Conservation (phyloP, 805 yeast species). For the Nakazawaea molendinolei region DNA sequence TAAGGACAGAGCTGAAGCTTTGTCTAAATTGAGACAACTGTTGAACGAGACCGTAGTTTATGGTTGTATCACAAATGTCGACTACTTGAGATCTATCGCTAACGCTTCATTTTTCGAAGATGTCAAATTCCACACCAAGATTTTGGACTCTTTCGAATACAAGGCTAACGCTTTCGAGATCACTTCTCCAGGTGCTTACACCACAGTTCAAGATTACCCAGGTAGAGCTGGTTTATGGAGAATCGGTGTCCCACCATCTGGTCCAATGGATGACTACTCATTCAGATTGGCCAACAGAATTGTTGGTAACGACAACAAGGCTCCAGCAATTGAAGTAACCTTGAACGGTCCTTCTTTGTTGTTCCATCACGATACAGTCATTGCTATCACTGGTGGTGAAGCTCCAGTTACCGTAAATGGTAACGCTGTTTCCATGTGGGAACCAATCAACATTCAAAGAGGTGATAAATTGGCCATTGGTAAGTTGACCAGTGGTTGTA, state of each 20-base stretch:
- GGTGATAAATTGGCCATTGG: constrained; percentile 83
- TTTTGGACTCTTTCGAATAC: constrained; percentile 76
- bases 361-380: constrained; percentile 74
- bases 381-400: constrained; percentile 85
- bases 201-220: constrained; percentile 94
- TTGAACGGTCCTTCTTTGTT: constrained; percentile 78
- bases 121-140: constrained; percentile 82
- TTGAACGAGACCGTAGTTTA: constrained; percentile 78
- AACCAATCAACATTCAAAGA: constrained; percentile 60
- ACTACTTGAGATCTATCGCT: constrained; percentile 81
- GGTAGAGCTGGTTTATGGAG: constrained; percentile 86
- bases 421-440: constrained; percentile 50
- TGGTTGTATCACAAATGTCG: constrained; percentile 87
- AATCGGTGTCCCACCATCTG: constrained; percentile 96
- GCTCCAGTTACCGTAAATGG: constrained; percentile 65
- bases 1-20: constrained; percentile 78
- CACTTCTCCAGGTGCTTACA: constrained; percentile 85
- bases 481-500: constrained; percentile 74
- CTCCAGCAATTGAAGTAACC: constrained; percentile 91
- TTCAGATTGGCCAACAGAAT: constrained; percentile 84
- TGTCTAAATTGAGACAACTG: constrained; percentile 70
- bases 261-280: constrained; percentile 94
- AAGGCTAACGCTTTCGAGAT: constrained; percentile 82
- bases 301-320: constrained; percentile 76
- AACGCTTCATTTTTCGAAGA: constrained; percentile 76